Evolutionary conservation across 2,329 filamentous ascomycete genomes (phyloP), one percentile per base, ranked within the genome.

Genomic region (Massarina eburnea): DNA sequence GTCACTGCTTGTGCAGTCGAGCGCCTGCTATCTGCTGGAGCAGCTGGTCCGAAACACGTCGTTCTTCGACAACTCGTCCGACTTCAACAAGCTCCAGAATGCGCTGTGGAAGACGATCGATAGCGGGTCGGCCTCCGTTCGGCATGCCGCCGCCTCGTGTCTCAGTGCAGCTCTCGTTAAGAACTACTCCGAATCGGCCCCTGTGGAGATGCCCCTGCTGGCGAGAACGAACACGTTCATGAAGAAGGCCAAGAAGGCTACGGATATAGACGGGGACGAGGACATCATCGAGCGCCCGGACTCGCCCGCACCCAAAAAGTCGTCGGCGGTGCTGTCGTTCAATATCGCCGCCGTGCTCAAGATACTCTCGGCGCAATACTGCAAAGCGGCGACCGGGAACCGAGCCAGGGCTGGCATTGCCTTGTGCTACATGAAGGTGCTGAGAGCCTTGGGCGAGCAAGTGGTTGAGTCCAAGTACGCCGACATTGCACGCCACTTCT

Each of bases 71-170:
- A 95, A 95, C 62, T 83, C 86, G 12, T 85, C 80, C 66, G 94
- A 99, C 65, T 96, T 95, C 62, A 94, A 99, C 57, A 90, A 88
- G 66, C 73, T 97, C 17, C 91, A 92, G 70, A 81, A 81, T 26
- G 83, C 86, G 5, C 75, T 95, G 14, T 94, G 91, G 80, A 97
- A 95, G 70, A 81, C 86, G 0, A 86, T 95, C 48, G 94, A 99
- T 58, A 91, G 86, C 27, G 71, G 83, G 1, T 88, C 85, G 39
- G 73, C 84, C 1, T 80, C 85, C 21, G 89, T 95, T 41, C 82
- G 94, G 49, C 88, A 92, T 70, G 89, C 91, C 2, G 90, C 90
- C 3, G 91, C 91, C 6, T 88, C 90, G 44, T 92, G 89, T 64
- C 78, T 97, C 46, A 88, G 91, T 8, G 84, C 89, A 49, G 83